These are phyloP conservation scores for Pseudonitzschia delicatissima DNA, from an alignment of 108 stramenopile genomes.

Conservation along the genomic window DNA sequence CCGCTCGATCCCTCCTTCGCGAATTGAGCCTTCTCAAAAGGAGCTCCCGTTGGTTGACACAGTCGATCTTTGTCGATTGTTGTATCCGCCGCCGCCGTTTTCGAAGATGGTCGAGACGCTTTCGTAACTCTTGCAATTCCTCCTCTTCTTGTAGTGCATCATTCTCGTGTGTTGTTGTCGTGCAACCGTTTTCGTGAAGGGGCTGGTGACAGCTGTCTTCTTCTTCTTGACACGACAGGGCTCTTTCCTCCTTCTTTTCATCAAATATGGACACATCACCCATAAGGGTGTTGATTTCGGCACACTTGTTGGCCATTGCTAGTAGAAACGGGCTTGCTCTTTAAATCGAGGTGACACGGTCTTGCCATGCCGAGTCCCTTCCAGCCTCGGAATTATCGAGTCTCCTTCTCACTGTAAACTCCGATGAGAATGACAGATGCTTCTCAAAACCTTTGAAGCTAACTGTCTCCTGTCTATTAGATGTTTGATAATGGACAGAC, in stretches of 20 bases:
- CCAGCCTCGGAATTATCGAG: too few species aligned
- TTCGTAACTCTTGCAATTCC: not conserved
- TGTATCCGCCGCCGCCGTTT: not conserved
- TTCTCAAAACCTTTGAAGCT: too few species aligned
- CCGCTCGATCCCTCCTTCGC: not conserved
- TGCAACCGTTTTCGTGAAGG: not conserved
- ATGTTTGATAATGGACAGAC: too few species aligned
- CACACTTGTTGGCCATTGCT: too few species aligned
- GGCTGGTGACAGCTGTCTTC: not conserved
- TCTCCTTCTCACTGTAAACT: too few species aligned
- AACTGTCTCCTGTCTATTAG: too few species aligned
- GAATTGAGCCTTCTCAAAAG: not conserved
- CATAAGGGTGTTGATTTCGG: too few species aligned
- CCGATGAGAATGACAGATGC: too few species aligned
- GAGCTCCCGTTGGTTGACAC: not conserved
- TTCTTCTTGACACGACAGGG: not conserved
- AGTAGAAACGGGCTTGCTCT: too few species aligned
- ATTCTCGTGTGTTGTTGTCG: not conserved
- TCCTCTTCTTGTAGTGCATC: not conserved
- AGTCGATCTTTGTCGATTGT: not conserved
- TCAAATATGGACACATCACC: not conserved
- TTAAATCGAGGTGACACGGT: too few species aligned
- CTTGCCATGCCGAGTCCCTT: too few species aligned
- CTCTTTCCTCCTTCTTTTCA: not conserved
- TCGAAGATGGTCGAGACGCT: not conserved